Percentiles rank a stretch among this genome's conserved stretches.
phyloP scores from a whole-genome alignment of 306 rosid species.

The Cucumis hystrix region DNA sequence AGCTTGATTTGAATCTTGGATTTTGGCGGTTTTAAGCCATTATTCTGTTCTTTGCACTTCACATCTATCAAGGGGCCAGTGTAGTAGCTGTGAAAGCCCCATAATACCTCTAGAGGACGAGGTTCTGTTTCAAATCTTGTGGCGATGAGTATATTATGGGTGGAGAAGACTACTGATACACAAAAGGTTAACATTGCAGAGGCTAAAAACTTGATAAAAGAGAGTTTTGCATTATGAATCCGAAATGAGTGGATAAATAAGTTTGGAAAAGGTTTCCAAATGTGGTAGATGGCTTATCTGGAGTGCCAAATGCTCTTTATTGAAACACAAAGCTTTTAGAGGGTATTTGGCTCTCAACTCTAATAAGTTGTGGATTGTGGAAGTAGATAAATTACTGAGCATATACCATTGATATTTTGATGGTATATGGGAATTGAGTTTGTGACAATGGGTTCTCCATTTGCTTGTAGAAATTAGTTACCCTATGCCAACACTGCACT shows the following conservation, averaged over 20 bases:
- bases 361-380: background rate
- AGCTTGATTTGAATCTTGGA: background rate
- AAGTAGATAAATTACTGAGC: background rate
- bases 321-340: background rate
- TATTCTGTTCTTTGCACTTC: background rate
- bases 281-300: background rate
- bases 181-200: background rate
- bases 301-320: background rate
- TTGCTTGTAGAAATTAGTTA: background rate
- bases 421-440: background rate
- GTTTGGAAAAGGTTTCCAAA: background rate
- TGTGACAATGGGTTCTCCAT: background rate
- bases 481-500: too few relatives aligned
- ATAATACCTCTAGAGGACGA: background rate
- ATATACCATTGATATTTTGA: background rate
- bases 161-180: background rate
- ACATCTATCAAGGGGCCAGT: background rate
- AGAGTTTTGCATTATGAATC: background rate
- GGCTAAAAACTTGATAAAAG: background rate
- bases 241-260: background rate
- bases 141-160: background rate
- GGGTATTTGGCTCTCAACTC: background rate
- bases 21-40: background rate
- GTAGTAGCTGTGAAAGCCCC: background rate
- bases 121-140: background rate